Base-by-base conservation (phyloP, 2,329 filamentous ascomycete genomes). In the Penicillium nordicum region DNA sequence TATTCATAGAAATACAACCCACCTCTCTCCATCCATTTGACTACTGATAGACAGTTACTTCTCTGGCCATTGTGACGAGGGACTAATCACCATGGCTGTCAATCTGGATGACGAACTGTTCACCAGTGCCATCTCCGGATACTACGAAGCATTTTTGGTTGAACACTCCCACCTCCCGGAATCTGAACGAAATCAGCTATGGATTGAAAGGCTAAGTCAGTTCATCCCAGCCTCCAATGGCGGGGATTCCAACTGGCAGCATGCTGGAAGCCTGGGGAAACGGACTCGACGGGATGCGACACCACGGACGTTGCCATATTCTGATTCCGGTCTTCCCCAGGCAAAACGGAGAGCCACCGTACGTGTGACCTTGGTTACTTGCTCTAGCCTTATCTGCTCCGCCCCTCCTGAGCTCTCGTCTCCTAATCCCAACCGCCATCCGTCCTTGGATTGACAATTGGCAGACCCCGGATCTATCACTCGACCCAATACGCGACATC, bases 301-400 rank as follows among this genome's bases (percentile, higher is more conserved):
- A 57, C 73, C 74, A 50, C 71, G 72, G 63, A 75, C 70, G 50
- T 60, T 73, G 52, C 70, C 74, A 36, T 48, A 48, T 57, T 65
- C 66, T 66, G 69, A 67, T 66, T 71, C 71, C 69, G 69, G 69
- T 69, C 67, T 69, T 60, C 73, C 68, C 50, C 67, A 66, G 67
- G 69, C 72, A 53, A 77, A 77, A 69, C 74, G 75, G 69, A 73
- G 74, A 73, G 74, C 73, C 70, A 76, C 71, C 73, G 75, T 77
- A 77, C 68, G 75, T 66, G 59, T 76, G 65, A 69, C 70, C 70
- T 70, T 71, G 67, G 72, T 72, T 68, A 67, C 70, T 71, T 74
- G 65, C 66, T 73, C 64, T 64, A 66, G 61, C 62, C 62, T 66
- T 59, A 60, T 58, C 60, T 61, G 55, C 58, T 62, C 54, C 62